Conservation (phyloP, 306 rosid genomes). For the Hippophae tibetana region DNA sequence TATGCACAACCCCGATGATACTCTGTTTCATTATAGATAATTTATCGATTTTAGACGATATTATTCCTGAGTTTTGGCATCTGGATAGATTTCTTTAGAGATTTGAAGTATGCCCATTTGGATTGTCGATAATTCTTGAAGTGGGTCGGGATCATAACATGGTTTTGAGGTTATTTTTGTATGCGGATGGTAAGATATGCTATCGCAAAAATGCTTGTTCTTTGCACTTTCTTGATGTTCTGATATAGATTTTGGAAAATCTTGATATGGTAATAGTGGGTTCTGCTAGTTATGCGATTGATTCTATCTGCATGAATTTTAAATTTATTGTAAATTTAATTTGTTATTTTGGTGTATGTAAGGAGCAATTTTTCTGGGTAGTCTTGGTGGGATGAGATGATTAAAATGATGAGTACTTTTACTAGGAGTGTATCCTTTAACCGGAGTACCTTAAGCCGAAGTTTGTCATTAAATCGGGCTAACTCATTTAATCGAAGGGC, state of each 20-base stretch:
- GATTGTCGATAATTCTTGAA: slow-evolving; percentile 8
- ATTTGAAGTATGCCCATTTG: slow-evolving; percentile 30
- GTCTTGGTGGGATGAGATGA: slow-evolving; percentile 19
- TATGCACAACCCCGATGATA: too few species aligned
- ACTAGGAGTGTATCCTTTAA: slow-evolving; percentile 24
- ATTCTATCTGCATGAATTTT: slow-evolving; percentile 5
- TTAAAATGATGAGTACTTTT: slow-evolving; percentile 38
- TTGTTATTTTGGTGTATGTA: slow-evolving; percentile 1
- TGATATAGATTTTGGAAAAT: not conserved
- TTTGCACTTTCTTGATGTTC: slow-evolving; percentile 1
- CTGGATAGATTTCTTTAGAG: slow-evolving; percentile 21
- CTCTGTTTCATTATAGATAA: too few species aligned
- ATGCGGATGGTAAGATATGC: not conserved
- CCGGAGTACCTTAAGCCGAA: not conserved
- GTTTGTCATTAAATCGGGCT: slow-evolving; percentile 29
- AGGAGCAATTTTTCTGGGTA: slow-evolving; percentile 5
- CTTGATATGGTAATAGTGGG: slow-evolving; percentile 5
- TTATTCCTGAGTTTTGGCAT: slow-evolving; percentile 8
- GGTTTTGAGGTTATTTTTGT: slow-evolving; percentile 10
- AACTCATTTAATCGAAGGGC: slow-evolving; percentile 34
- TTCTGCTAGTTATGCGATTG: slow-evolving; percentile 15
- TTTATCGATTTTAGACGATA: too few species aligned
- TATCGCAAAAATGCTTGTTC: not conserved
- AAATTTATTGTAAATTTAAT: slow-evolving; percentile 6
- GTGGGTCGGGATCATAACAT: not conserved